phyloP scores from a whole-genome alignment of 106 monocot species.

The Dendrobium officinale region DNA sequence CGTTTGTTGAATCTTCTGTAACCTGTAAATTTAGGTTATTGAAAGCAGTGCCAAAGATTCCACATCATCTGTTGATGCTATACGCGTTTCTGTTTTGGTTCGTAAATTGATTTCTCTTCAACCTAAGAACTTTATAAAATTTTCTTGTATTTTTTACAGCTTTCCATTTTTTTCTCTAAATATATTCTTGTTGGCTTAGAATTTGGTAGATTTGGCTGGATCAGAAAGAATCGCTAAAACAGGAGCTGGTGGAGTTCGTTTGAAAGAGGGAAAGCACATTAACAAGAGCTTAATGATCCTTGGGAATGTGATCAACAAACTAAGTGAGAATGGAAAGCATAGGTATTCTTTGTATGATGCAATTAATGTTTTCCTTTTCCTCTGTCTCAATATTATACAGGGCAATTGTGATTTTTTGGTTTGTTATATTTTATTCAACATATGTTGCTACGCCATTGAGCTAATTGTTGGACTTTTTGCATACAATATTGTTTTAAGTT shows the following conservation, averaged over 20 bases:
- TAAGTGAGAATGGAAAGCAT: conserved; percentile 75
- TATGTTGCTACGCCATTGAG: neutral
- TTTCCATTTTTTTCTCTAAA: neutral
- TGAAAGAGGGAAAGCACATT: conserved; percentile 96
- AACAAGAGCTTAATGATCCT: conserved; percentile 96
- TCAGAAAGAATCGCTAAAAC: conserved; percentile 94
- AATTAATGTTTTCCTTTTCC: neutral
- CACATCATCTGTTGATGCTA: conserved; percentile 50
- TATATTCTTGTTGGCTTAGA: conserved; percentile 29
- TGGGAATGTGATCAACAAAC: conserved; percentile 95
- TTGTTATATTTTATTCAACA: neutral
- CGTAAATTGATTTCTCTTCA: conserved; percentile 14
- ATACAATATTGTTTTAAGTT: neutral
- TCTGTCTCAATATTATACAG: neutral
- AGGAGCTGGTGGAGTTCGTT: conserved; percentile 84
- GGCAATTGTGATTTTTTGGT: neutral
- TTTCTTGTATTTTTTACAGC: neutral
- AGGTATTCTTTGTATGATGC: conserved; percentile 32
- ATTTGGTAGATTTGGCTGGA: conserved; percentile 93
- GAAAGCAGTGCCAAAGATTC: conserved; percentile 75
- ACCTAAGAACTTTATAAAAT: neutral
- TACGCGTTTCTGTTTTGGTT: conserved; percentile 90
- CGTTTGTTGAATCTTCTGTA: neutral
- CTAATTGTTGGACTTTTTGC: neutral
- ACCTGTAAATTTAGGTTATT: conserved; percentile 53